Percentiles rank a stretch among this genome's conserved stretches.
phyloP scores from a whole-genome alignment of 495 filamentous ascomycete genomes.

The Penicillium macrosclerotiorum region DNA sequence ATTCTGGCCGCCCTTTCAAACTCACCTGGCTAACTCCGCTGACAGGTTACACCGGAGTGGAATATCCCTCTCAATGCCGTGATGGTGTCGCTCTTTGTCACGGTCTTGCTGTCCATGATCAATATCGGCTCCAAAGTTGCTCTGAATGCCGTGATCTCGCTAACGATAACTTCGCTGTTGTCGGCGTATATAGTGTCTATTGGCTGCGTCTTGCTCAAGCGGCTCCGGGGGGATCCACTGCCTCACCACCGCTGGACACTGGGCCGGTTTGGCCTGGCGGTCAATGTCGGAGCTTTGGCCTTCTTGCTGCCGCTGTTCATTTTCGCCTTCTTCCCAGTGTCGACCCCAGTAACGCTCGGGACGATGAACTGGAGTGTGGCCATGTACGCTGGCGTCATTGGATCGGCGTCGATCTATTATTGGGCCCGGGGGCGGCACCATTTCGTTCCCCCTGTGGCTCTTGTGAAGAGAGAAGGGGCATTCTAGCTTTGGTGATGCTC shows the following conservation, averaged over 20 bases:
- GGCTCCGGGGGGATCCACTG: slow-evolving; percentile 3
- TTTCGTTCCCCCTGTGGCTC: slow-evolving; percentile 45
- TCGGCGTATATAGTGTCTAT: slow-evolving; percentile 6
- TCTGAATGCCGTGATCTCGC: slow-evolving; percentile 44
- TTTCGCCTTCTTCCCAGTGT: slow-evolving; percentile 53
- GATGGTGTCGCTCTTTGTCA: slow-evolving; percentile 39
- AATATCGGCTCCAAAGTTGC: slow-evolving; percentile 49
- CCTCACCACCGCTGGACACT: slow-evolving; percentile 4
- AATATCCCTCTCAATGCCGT: slow-evolving; percentile 55
- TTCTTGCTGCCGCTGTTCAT: slow-evolving; percentile 49
- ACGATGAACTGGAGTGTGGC: slow-evolving; percentile 52
- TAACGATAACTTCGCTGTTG: slow-evolving; percentile 20
- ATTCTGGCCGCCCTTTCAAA: background rate
- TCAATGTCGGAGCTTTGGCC: slow-evolving; percentile 42
- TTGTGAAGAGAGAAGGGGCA: slow-evolving; percentile 38
- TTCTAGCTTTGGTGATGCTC: background rate
- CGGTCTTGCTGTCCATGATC: slow-evolving; percentile 47
- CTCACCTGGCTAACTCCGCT: slow-evolving; percentile 1
- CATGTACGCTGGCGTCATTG: slow-evolving; percentile 45
- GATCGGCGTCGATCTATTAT: slow-evolving; percentile 48
- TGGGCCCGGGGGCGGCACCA: slow-evolving; percentile 35
- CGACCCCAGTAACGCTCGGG: slow-evolving; percentile 34
- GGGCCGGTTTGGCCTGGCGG: slow-evolving; percentile 38
- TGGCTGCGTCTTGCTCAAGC: slow-evolving; percentile 3
- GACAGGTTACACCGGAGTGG: slow-evolving; percentile 46